Percentiles rank a stretch among this genome's conserved stretches.
phyloP scores from a whole-genome alignment of 345 rosid species.

The Rhizophora apiculata region DNA sequence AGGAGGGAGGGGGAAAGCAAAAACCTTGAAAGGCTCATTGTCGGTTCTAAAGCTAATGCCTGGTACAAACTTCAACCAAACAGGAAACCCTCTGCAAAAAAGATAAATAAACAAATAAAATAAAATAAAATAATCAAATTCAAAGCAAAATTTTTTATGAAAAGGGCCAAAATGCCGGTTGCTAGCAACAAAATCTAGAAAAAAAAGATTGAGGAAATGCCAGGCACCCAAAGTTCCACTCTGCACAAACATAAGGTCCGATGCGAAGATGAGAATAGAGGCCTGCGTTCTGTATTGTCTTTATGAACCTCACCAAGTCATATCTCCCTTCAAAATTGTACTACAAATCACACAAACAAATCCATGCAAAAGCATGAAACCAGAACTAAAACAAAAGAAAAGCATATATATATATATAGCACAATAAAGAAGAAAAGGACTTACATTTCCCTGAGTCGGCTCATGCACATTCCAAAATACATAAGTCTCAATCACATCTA shows the following conservation, averaged over 20 bases:
- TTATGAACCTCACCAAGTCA: conserved; percentile 89
- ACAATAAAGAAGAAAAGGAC: not conserved
- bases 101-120: too few species aligned
- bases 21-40: conserved; percentile 99
- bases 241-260: conserved; percentile 98
- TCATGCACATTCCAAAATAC: conserved; percentile 99
- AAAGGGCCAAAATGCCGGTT: not conserved
- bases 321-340: conserved; percentile 89
- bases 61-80: conserved; percentile 97
- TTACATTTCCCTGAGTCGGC: conserved; percentile 92
- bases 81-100: conserved; percentile 85
- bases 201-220: conserved; percentile 5
- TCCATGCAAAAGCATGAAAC: not conserved
- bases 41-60: conserved; percentile 98
- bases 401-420: not conserved
- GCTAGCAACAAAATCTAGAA: conserved; percentile 21
- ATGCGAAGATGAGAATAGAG: conserved; percentile 94
- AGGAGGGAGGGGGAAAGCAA: conserved; percentile 1
- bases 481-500: conserved; percentile 95
- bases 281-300: conserved; percentile 77
- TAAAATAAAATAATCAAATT: not conserved
- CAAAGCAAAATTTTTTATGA: too few species aligned
- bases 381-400: not conserved
- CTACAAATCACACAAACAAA: conserved; percentile 30
- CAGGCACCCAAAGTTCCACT: conserved; percentile 97